Evolutionary conservation across 225 moss, liverwort and hornwort species (phyloP), one percentile per base, ranked within the genome.

Genomic region (Anthoceros angustus): DNA sequence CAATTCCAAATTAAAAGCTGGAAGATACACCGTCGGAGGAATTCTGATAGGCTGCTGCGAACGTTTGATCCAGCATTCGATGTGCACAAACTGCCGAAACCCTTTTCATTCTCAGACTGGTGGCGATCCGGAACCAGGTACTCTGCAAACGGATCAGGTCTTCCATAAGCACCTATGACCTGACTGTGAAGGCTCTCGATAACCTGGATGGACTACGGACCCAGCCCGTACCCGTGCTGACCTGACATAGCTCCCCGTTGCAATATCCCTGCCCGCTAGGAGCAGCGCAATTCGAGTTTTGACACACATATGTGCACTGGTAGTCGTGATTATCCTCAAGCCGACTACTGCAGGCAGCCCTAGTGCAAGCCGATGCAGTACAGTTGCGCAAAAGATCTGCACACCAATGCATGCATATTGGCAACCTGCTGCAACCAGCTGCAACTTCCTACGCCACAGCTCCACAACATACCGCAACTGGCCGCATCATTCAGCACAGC

Each of bases 1-100:
- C 66, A 38, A 73, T 67, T 62, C 79, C 79, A 40, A 79, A 79
- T 64, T 76, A 79, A 61, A 75, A 79, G 62, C 73, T 73, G 71
- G 69, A 79, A 64, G 63, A 76, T 39, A 71, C 70, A 9, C 41
- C 16, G 39, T 73, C 64, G 25, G 39, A 32, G 61, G 73, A 66
- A 18, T 7, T 49, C 9, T 67, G 76, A 71, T 67, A 42, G 8
- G 76, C 68, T 5, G 72, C 18, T 39, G 4, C 9, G 16, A 79
- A 79, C n/a, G 68, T 38, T 8, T 64, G 67, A 46, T 79, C 76
- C 43, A 79, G 40, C 43, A 8, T 65, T 42, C 79, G 76, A 70
- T 79, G 79, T 41, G 72, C 70, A 71, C 79, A 79, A 42, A 76
- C 67, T 60, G 79, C 70, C 26, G 63, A 67, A 26, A 71, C 46